These are phyloP conservation scores for Coix lacrymajobi DNA, from an alignment of 176 grass and related monocot genomes.

Conservation along the genomic window DNA sequence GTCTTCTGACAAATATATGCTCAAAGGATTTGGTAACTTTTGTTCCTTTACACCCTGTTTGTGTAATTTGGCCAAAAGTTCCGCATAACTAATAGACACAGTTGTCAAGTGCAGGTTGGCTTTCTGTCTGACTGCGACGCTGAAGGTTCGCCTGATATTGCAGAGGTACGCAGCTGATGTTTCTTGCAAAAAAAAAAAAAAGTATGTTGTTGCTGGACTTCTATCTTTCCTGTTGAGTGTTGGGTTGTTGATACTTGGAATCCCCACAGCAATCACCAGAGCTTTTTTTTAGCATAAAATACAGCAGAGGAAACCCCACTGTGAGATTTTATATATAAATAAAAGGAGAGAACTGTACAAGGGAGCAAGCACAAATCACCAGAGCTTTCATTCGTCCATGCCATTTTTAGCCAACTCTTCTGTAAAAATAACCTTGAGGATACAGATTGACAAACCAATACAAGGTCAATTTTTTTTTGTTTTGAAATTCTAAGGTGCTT, in stretches of 20 bases:
- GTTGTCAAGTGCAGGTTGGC: conserved; percentile 69
- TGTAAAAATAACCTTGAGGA: conserved; percentile 19
- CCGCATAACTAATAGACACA: conserved; percentile 29
- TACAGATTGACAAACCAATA: not conserved
- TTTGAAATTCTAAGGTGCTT: not conserved
- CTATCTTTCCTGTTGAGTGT: not conserved
- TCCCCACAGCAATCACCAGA: not conserved
- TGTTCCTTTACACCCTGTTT: not conserved
- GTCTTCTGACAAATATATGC: conserved; percentile 94
- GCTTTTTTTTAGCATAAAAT: too few species aligned
- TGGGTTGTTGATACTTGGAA: conserved; percentile 1
- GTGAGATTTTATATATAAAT: too few species aligned
- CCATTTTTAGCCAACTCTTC: not conserved
- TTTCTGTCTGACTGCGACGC: conserved; percentile 57
- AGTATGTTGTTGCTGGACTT: not conserved
- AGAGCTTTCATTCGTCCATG: not conserved
- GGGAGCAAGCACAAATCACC: too few species aligned
- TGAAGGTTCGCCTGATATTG: conserved; percentile 76
- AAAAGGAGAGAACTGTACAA: too few species aligned
- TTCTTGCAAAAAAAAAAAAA: conserved; percentile 30
- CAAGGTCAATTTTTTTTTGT: not conserved
- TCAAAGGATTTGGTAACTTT: conserved; percentile 91
- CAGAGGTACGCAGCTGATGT: conserved; percentile 54
- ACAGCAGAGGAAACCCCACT: too few species aligned
- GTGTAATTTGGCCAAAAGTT: conserved; percentile 13